A percentile compares a stretch with the other conserved stretches of the same genome.
phyloP scores from a whole-genome alignment of 768 basidiomycete genomes.

The Serpula lacrymans region DNA sequence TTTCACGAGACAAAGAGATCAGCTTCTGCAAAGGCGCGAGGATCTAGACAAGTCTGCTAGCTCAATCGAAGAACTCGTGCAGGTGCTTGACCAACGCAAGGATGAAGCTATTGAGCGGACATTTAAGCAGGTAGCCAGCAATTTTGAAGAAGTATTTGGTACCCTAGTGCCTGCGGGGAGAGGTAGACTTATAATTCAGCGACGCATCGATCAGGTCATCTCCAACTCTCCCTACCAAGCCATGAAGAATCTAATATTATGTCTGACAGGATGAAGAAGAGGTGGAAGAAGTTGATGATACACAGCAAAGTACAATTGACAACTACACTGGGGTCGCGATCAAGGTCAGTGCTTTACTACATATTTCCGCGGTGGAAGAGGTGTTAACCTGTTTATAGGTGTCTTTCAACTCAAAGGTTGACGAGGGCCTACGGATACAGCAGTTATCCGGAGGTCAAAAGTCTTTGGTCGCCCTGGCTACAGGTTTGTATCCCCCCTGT shows the following conservation, averaged over 20 bases:
- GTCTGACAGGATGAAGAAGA: constrained; percentile 61
- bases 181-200: constrained; percentile 89
- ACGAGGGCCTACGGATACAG: constrained; percentile 94
- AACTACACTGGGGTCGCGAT: constrained; percentile 98
- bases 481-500: constrained; percentile 48
- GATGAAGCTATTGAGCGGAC: constrained; percentile 99
- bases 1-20: constrained; percentile 96
- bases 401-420: constrained; percentile 97
- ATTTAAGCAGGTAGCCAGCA: constrained; percentile 96
- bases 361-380: neutral
- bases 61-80: constrained; percentile 90
- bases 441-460: constrained; percentile 98
- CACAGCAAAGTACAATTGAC: constrained; percentile 75
- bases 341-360: constrained; percentile 48
- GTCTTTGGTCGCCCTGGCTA: constrained; percentile 92
- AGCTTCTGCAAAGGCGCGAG: constrained; percentile 78
- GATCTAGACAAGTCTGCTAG: constrained; percentile 87
- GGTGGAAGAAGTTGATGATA: constrained; percentile 69
- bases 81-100: constrained; percentile 93
- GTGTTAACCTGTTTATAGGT: constrained; percentile 49
- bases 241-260: neutral
- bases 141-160: constrained; percentile 97
- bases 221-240: neutral
- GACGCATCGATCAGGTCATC: constrained; percentile 77
- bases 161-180: constrained; percentile 92